These are phyloP conservation scores for Fremontodendron californicum DNA, from an alignment of 345 rosid genomes.

Conservation along the genomic window DNA sequence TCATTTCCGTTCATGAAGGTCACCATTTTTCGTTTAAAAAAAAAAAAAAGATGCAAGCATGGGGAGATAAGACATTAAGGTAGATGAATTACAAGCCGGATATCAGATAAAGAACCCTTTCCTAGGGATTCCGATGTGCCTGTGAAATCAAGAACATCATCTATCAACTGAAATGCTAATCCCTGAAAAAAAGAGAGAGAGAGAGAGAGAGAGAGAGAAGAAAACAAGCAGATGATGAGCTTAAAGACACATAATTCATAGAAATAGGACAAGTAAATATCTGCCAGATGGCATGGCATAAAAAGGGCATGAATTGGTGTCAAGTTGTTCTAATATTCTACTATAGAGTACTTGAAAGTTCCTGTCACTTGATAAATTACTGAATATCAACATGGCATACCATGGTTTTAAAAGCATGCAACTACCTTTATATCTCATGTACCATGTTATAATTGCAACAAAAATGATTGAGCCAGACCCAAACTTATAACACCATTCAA, in stretches of 20 bases:
- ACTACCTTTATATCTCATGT: background rate
- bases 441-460: background rate
- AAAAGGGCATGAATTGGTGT: background rate
- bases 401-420: background rate
- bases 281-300: background rate
- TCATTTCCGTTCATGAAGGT: background rate
- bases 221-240: slow-evolving; percentile 4
- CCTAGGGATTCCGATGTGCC: slow-evolving; percentile 90
- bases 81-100: slow-evolving; percentile 55
- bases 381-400: background rate
- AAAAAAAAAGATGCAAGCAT: background rate
- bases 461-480: background rate
- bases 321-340: background rate
- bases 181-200: slow-evolving; percentile 46
- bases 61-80: background rate
- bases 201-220: background rate
- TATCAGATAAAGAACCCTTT: slow-evolving; percentile 86
- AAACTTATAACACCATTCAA: background rate
- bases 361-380: background rate
- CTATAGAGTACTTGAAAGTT: background rate
- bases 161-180: slow-evolving; percentile 84
- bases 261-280: background rate
- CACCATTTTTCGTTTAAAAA: background rate
- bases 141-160: slow-evolving; percentile 90
- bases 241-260: background rate